Evolutionary conservation across 2,329 filamentous ascomycete species (phyloP).

Genomic region (Ceratocystis eucalypticola): DNA sequence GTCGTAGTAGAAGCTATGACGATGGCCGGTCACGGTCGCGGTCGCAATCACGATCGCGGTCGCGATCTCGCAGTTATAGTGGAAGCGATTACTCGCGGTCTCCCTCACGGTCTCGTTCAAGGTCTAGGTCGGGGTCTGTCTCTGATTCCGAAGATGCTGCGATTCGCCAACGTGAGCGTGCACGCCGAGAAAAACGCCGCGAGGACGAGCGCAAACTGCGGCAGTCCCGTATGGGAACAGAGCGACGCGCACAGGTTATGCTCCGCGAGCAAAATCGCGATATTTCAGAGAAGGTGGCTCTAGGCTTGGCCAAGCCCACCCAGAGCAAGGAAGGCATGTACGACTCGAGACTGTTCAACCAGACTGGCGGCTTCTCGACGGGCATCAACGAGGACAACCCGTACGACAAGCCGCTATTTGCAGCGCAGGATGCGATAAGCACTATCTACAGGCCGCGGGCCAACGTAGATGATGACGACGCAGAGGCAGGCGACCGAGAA

Average conservation of each 20-base stretch:
- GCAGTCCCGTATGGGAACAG: slow-evolving; percentile 89
- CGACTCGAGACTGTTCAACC: slow-evolving; percentile 89
- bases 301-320: slow-evolving; percentile 89
- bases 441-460: slow-evolving; percentile 80
- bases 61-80: slow-evolving; percentile 22
- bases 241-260: slow-evolving; percentile 82
- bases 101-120: slow-evolving; percentile 26
- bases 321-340: slow-evolving; percentile 91
- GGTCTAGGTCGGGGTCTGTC: slow-evolving; percentile 24
- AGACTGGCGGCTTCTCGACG: slow-evolving; percentile 75
- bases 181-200: slow-evolving; percentile 60
- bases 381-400: slow-evolving; percentile 96
- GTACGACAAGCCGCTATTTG: slow-evolving; percentile 95
- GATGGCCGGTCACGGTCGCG: slow-evolving; percentile 4
- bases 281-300: slow-evolving; percentile 90
- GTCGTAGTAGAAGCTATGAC: slow-evolving; percentile 4
- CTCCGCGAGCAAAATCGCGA: slow-evolving; percentile 92
- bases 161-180: slow-evolving; percentile 60
- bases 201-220: slow-evolving; percentile 83
- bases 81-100: slow-evolving; percentile 31
- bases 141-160: slow-evolving; percentile 52
- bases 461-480: slow-evolving; percentile 61
- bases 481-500: slow-evolving; percentile 65
- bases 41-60: background rate
- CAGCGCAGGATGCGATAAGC: slow-evolving; percentile 85